phyloP scores from a whole-genome alignment of 768 basidiomycete genomes.

The Ramaria sp. region DNA sequence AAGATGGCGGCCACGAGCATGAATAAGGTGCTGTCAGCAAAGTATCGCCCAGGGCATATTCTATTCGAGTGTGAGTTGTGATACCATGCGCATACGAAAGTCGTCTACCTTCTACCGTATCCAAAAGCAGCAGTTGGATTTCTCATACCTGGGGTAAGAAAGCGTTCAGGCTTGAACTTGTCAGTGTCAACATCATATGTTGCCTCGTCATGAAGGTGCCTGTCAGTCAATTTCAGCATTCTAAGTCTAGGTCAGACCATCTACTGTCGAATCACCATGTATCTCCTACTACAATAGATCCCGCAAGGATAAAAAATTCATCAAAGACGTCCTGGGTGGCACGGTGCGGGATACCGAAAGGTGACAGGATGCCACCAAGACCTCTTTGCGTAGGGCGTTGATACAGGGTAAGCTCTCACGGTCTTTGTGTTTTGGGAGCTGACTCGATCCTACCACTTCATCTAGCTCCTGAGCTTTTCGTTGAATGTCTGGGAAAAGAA shows the following conservation, averaged over 20 bases:
- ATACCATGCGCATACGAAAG: background rate
- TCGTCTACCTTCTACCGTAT: slow-evolving; percentile 13
- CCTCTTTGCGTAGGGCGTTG: slow-evolving; percentile 18
- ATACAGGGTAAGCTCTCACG: slow-evolving; percentile 13
- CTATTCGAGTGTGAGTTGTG: background rate
- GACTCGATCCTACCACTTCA: slow-evolving; percentile 9
- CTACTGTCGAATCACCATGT: background rate
- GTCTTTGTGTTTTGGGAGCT: slow-evolving; percentile 20
- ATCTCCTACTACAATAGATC: slow-evolving; percentile 6
- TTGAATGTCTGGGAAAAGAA: slow-evolving; percentile 8
- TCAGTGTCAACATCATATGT: slow-evolving; percentile 28
- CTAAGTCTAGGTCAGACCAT: background rate
- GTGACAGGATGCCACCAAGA: slow-evolving; percentile 21
- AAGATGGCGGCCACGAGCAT: slow-evolving; percentile 8
- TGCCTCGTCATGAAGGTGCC: slow-evolving; percentile 25
- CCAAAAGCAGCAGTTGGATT: slow-evolving; percentile 11
- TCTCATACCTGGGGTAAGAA: slow-evolving; percentile 10
- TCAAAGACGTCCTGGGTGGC: slow-evolving; percentile 1
- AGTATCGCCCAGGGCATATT: slow-evolving; percentile 12
- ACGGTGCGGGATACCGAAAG: slow-evolving; percentile 3
- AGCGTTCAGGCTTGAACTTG: slow-evolving; percentile 29
- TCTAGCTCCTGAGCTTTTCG: slow-evolving; percentile 10
- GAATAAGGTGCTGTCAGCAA: slow-evolving; percentile 6
- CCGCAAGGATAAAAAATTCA: slow-evolving; percentile 6
- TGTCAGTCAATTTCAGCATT: background rate